Conservation (phyloP, 108 stramenopile genomes). For the Schizochytrium sp. region DNA sequence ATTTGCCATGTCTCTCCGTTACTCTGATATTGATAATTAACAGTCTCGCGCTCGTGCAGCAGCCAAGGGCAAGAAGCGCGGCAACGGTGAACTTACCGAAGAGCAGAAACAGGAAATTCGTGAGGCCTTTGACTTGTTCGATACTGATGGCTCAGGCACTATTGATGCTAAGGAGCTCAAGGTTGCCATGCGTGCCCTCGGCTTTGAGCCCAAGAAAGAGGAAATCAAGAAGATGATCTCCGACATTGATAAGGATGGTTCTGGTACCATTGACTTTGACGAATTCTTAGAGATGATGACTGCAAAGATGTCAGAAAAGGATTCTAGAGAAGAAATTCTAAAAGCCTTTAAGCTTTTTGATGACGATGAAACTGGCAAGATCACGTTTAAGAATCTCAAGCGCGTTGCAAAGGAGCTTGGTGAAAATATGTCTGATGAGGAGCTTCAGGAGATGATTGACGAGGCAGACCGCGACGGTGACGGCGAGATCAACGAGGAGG, state of each 20-base stretch:
- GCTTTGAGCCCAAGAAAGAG: slow-evolving; percentile 88
- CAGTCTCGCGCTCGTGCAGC: slow-evolving; percentile 43
- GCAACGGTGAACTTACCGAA: slow-evolving; percentile 79
- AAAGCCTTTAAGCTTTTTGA: slow-evolving; percentile 89
- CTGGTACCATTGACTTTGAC: slow-evolving; percentile 86
- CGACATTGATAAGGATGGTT: slow-evolving; percentile 86
- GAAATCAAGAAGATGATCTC: slow-evolving; percentile 88
- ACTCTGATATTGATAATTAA: background rate
- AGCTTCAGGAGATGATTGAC: slow-evolving; percentile 90
- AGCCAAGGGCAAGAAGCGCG: slow-evolving; percentile 43
- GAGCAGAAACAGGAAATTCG: slow-evolving; percentile 82
- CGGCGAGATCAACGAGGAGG: slow-evolving; percentile 83
- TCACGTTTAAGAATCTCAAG: slow-evolving; percentile 87
- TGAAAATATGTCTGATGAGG: slow-evolving; percentile 88
- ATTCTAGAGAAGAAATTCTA: slow-evolving; percentile 84
- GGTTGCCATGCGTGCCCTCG: slow-evolving; percentile 89
- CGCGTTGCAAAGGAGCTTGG: slow-evolving; percentile 90
- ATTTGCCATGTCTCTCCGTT: too few relatives aligned
- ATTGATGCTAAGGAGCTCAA: slow-evolving; percentile 91
- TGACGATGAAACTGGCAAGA: slow-evolving; percentile 88
- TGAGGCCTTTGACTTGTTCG: slow-evolving; percentile 80
- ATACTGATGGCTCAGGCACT: slow-evolving; percentile 82
- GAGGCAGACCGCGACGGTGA: slow-evolving; percentile 82
- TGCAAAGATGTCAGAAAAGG: slow-evolving; percentile 81
- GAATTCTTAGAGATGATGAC: slow-evolving; percentile 87